A percentile compares a stretch with the other conserved stretches of the same genome.
Conservation (phyloP, 1,139 yeast species). For the Cylindricascospora bacillispora region DNA sequence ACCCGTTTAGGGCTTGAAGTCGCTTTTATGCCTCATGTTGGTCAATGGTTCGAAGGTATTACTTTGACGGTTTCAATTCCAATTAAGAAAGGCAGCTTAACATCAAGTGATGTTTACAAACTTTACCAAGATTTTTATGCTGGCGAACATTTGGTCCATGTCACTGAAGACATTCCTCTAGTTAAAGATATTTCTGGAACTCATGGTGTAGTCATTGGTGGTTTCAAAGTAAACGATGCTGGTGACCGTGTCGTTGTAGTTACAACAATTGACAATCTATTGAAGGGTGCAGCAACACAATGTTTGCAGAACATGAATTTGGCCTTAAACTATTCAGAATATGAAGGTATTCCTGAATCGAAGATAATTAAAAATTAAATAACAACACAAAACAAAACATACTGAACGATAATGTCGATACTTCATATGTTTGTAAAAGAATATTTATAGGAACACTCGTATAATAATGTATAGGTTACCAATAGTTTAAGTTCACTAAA, state of each 20-base stretch:
- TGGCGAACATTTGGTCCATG: conserved; percentile 74
- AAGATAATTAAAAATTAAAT: no score
- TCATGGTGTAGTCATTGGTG: conserved; percentile 92
- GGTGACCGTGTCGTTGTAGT: conserved; percentile 87
- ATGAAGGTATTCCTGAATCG: conserved; percentile 74
- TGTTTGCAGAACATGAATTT: conserved; percentile 91
- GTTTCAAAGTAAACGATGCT: conserved; percentile 81
- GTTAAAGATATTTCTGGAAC: conserved; percentile 87
- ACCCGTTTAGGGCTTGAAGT: conserved; percentile 63
- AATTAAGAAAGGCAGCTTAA: conserved; percentile 51
- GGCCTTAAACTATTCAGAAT: conserved; percentile 82
- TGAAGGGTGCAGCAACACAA: conserved; percentile 98
- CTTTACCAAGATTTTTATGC: conserved; percentile 80
- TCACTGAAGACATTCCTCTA: conserved; percentile 52
- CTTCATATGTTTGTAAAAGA: no score
- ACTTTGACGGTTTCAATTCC: conserved; percentile 88
- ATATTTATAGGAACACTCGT: no score
- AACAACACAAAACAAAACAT: no score
- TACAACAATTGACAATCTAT: conserved; percentile 87
- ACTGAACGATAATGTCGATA: no score
- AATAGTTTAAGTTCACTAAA: no score
- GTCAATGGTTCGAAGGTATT: conserved; percentile 98
- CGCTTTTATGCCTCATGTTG: conserved; percentile 94
- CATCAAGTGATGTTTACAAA: conserved; percentile 72
- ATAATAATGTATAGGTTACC: no score